These are phyloP conservation scores for Mycena pura DNA, from an alignment of 768 basidiomycete genomes.

Conservation along the genomic window DNA sequence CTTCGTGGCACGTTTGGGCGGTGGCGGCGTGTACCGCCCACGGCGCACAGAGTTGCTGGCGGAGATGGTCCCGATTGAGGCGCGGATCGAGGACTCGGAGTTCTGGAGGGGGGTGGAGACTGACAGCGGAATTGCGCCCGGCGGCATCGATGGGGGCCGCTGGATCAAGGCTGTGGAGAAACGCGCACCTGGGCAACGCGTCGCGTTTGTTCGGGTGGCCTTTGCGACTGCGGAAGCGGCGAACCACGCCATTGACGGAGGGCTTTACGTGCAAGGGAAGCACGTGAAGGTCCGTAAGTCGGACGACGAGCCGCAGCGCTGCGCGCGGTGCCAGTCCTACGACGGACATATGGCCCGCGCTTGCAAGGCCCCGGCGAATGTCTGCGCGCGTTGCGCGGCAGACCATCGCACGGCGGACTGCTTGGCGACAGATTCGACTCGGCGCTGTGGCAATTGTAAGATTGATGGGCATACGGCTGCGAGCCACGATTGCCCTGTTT, in stretches of 20 bases:
- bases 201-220: too few relatives aligned
- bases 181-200: too few relatives aligned
- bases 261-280: not conserved
- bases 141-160: too few relatives aligned
- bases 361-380: not conserved
- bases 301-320: not conserved
- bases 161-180: too few relatives aligned
- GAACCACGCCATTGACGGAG: conserved; percentile 11
- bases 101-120: not conserved
- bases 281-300: not conserved
- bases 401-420: conserved; percentile 4
- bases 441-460: conserved; percentile 6
- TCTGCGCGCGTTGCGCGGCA: not conserved
- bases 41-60: not conserved
- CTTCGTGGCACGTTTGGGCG: not conserved
- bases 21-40: not conserved
- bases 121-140: too few relatives aligned
- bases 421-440: not conserved
- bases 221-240: not conserved
- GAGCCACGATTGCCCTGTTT: not conserved
- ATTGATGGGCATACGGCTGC: not conserved
- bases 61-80: not conserved
- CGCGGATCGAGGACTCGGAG: not conserved
- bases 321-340: not conserved
- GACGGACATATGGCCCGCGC: not conserved